Base-by-base conservation (phyloP, 352 stramenopile species). In the Phytopythium montanum region DNA sequence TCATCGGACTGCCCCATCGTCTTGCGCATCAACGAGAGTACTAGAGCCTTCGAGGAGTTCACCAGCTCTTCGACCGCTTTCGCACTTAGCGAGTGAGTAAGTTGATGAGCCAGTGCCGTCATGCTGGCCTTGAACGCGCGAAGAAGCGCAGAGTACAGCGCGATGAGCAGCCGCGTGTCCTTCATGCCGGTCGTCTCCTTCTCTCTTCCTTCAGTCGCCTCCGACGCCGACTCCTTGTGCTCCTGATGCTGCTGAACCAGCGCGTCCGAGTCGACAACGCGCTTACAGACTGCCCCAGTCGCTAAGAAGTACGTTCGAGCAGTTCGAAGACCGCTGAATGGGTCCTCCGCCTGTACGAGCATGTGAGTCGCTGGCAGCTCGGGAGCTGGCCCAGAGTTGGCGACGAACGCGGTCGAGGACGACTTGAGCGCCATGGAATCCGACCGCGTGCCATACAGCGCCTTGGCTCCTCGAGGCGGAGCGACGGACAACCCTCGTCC, bases 291-390 rank as follows among this genome's bases (percentile, higher is more conserved):
- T 54, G 77, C 84, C 2, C 79, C 81, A 3, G 79, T 86, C 0
- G 77, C 78, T 0, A 90, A 36, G 55, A 93, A 91, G 54, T 91
- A 91, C 16, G 81, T 89, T 18, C 81, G 73, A 8, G 66, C 65
- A 33, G 89, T 76, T 5, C 79, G 76, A 23, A 89, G 71, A 19
- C 83, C 83, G 19, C 71, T 86, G 49, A 91, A 87, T 25, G 81
- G 81, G 55, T 93, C 83, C 56, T 93, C 83, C 12, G 70, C 77
- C 44, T 89, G 72, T 2, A 91, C 68, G 3, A 85, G 61, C 69
- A 91, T 85, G 54, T 93, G 81, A 0, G 72, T 90, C 0, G 81
- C 83, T 36, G 69, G 29, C 36, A 71, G 60, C 2, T 44, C 61
- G 16, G 60, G 39, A 10, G 50, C 53, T 0, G 41, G 53, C 2